Evolutionary conservation across 805 yeast genomes (phyloP).

Genomic region (Kluyveromyces lactis): DNA sequence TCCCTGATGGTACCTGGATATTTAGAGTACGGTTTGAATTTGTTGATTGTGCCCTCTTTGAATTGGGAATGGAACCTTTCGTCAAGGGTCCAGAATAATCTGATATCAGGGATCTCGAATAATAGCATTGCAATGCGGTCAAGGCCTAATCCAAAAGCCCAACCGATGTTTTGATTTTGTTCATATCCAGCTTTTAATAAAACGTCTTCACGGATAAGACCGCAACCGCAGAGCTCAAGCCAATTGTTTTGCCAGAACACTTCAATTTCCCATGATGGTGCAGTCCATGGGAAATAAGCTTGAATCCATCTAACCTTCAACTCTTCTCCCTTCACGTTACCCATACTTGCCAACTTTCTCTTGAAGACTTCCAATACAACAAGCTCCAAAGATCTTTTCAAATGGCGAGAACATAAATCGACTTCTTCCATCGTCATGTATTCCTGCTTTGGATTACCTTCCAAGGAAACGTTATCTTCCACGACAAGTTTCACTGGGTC

Average conservation of each 20-base stretch:
- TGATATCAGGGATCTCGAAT: constrained; percentile 91
- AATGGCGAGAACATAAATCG: constrained; percentile 60
- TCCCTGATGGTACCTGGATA: constrained; percentile 84
- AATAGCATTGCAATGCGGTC: constrained; percentile 94
- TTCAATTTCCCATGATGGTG: constrained; percentile 97
- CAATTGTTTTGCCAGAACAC: constrained; percentile 99
- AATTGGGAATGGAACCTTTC: constrained; percentile 73
- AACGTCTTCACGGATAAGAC: constrained; percentile 75
- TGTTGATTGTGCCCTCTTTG: constrained; percentile 49
- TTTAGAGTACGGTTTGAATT: constrained; percentile 82
- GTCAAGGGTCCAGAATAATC: constrained; percentile 86
- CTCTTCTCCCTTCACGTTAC: constrained; percentile 46
- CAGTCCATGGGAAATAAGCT: constrained; percentile 96
- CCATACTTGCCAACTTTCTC: constrained; percentile 22
- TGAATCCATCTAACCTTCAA: constrained; percentile 89
- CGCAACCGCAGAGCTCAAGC: constrained; percentile 96
- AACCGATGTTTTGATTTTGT: constrained; percentile 56
- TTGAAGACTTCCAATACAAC: constrained; percentile 77
- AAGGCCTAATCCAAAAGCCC: constrained; percentile 97
- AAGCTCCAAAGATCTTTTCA: constrained; percentile 79
- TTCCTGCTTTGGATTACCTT: constrained; percentile 70
- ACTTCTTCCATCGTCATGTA: constrained; percentile 66
- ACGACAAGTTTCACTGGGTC: constrained; percentile 50
- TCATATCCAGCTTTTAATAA: constrained; percentile 62
- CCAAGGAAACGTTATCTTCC: constrained; percentile 57